Conservation (phyloP, 164 flowering plant species). For the Saururus chinensis region DNA sequence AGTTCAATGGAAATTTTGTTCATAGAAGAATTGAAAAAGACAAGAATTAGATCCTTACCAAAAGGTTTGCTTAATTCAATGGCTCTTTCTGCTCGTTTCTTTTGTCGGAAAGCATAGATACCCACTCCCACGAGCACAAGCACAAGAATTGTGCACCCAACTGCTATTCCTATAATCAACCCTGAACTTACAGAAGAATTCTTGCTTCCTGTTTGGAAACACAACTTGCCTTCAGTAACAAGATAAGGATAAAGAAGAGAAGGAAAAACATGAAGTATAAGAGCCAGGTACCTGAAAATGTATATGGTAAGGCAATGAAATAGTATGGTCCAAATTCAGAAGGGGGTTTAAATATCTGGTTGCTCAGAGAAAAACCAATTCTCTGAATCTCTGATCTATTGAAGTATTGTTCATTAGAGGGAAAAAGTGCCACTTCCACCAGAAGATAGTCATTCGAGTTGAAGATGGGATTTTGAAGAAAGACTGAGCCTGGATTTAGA, state of each 20-base stretch:
- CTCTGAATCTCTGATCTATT: slow-evolving; percentile 49
- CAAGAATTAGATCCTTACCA: slow-evolving; percentile 25
- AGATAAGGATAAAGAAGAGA: not conserved
- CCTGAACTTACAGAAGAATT: slow-evolving; percentile 25
- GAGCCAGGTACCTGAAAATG: slow-evolving; percentile 37
- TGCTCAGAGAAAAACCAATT: slow-evolving; percentile 51
- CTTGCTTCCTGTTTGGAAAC: slow-evolving; percentile 19
- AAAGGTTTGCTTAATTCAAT: slow-evolving; percentile 55
- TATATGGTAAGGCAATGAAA: slow-evolving; percentile 41
- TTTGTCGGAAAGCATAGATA: slow-evolving; percentile 55
- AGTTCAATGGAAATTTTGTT: not conserved
- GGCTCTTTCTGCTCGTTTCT: slow-evolving; percentile 68
- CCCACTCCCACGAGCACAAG: slow-evolving; percentile 39
- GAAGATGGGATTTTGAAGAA: slow-evolving; percentile 58
- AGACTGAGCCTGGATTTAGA: slow-evolving; percentile 79
- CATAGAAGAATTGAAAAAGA: not conserved
- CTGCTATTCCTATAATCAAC: slow-evolving; percentile 34
- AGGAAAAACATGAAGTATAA: not conserved
- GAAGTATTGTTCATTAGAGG: slow-evolving; percentile 47
- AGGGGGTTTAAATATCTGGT: slow-evolving; percentile 65
- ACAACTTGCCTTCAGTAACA: slow-evolving; percentile 1
- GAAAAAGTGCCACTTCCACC: slow-evolving; percentile 62
- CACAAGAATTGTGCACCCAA: slow-evolving; percentile 35
- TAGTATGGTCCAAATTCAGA: slow-evolving; percentile 49
- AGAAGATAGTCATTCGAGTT: slow-evolving; percentile 64